Evolutionary conservation across 768 basidiomycete genomes (phyloP).

Genomic region (Xanthoconium stramineum): DNA sequence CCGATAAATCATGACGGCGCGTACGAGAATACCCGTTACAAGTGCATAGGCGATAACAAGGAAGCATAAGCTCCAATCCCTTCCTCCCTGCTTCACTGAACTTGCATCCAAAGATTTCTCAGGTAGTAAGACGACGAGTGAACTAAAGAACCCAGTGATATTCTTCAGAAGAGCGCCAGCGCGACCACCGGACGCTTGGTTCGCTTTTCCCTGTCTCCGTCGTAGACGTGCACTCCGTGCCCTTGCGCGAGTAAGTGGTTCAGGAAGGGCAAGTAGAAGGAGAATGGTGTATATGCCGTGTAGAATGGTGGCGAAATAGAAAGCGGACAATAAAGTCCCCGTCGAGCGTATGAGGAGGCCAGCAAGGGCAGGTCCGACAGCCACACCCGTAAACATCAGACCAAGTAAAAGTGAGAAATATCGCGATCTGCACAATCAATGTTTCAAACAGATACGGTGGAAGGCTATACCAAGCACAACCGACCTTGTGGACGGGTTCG

Average conservation of each 20-base stretch:
- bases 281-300: constrained; percentile 50
- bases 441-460: neutral
- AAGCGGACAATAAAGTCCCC: constrained; percentile 56
- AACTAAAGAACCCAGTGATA: constrained; percentile 63
- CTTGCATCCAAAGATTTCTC: constrained; percentile 28
- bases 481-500: constrained; percentile 52
- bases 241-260: constrained; percentile 60
- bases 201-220: constrained; percentile 10
- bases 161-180: constrained; percentile 32
- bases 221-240: constrained; percentile 32
- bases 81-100: constrained; percentile 38
- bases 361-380: constrained; percentile 73
- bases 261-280: constrained; percentile 65
- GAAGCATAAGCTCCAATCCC: constrained; percentile 66
- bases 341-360: constrained; percentile 59
- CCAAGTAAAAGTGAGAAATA: constrained; percentile 66
- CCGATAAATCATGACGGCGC: constrained; percentile 16
- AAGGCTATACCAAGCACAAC: neutral
- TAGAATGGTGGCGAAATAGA: constrained; percentile 58
- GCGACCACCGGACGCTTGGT: neutral
- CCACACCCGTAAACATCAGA: constrained; percentile 69
- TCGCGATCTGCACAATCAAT: constrained; percentile 45
- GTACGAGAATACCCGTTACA: constrained; percentile 43
- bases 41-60: constrained; percentile 53
- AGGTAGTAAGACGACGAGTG: constrained; percentile 66